Conservation (phyloP, 805 yeast genomes). For the Yarrowia keelungensis region DNA sequence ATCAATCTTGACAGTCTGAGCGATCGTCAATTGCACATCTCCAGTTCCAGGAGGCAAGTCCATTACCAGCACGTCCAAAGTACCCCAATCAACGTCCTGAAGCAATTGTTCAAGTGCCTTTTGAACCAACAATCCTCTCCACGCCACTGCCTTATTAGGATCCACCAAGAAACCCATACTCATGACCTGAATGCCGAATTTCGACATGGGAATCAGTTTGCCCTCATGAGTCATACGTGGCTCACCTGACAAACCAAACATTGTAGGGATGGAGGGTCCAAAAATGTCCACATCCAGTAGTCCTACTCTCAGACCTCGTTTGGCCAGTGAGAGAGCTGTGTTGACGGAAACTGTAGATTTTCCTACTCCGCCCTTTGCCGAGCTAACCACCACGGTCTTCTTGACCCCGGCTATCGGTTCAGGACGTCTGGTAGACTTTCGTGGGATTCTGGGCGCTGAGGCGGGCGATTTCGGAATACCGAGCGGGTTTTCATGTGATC, state of each 20-base stretch:
- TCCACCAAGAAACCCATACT: conserved; percentile 85
- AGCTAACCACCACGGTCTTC: conserved; percentile 68
- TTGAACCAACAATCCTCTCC: conserved; percentile 89
- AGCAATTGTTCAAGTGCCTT: conserved; percentile 85
- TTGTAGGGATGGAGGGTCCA: conserved; percentile 82
- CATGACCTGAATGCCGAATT: conserved; percentile 83
- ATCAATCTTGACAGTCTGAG: conserved; percentile 75
- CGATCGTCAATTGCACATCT: conserved; percentile 81
- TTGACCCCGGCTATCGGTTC: conserved; percentile 62
- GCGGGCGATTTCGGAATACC: conserved; percentile 54
- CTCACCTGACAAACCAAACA: conserved; percentile 72
- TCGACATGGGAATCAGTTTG: conserved; percentile 67
- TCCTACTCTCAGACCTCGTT: conserved; percentile 65
- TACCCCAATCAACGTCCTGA: conserved; percentile 80
- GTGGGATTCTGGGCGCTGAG: conserved; percentile 60
- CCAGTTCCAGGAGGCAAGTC: conserved; percentile 96
- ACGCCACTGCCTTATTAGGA: conserved; percentile 69
- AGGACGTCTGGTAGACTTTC: conserved; percentile 52
- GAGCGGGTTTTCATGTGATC: conserved; percentile 61
- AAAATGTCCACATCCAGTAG: conserved; percentile 80
- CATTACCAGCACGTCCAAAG: conserved; percentile 69
- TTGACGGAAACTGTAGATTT: conserved; percentile 76
- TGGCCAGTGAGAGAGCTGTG: conserved; percentile 66
- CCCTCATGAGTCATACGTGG: conserved; percentile 64
- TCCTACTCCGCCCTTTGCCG: conserved; percentile 85